A percentile compares a stretch with the other conserved stretches of the same genome.
These are phyloP conservation scores for Scheffersomyces spartinae DNA, from an alignment of 805 yeast genomes.

Conservation along the genomic window DNA sequence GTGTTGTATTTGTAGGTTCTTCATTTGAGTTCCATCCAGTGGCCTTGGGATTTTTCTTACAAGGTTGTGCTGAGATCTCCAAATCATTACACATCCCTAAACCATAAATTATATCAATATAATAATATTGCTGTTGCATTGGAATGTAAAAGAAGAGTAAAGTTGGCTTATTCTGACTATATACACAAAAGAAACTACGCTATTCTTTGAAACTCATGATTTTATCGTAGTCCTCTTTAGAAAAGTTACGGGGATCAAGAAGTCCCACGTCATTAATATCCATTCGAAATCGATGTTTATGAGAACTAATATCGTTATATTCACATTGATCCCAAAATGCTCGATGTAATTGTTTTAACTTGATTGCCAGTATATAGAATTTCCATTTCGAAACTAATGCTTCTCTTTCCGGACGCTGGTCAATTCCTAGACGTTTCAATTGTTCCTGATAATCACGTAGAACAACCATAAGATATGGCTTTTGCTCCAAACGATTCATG, in stretches of 20 bases:
- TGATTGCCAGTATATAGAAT: slow-evolving; percentile 8
- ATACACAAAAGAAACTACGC: too few relatives aligned
- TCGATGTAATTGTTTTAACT: slow-evolving; percentile 16
- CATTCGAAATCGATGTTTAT: slow-evolving; percentile 15
- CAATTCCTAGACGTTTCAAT: slow-evolving; percentile 17
- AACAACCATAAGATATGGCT: slow-evolving; percentile 18
- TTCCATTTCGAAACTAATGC: slow-evolving; percentile 9
- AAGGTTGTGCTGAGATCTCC: slow-evolving; percentile 87
- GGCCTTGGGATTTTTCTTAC: slow-evolving; percentile 50
- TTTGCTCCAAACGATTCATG: slow-evolving; percentile 10
- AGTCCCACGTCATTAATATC: slow-evolving; percentile 18
- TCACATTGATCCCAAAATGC: slow-evolving; percentile 28
- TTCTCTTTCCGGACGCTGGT: slow-evolving; percentile 6
- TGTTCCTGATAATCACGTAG: slow-evolving; percentile 21
- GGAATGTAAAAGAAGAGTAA: too few relatives aligned
- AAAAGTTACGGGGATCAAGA: slow-evolving; percentile 27
- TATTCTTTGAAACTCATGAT: too few relatives aligned
- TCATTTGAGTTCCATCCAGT: slow-evolving; percentile 68
- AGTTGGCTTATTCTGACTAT: slow-evolving; percentile 1
- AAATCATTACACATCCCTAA: slow-evolving; percentile 89
- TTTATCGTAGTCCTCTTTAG: slow-evolving; percentile 12
- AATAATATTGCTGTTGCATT: too few relatives aligned
- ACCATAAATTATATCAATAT: too few relatives aligned
- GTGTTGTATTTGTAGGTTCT: slow-evolving; percentile 42
- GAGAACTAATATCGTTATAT: slow-evolving; percentile 16